phyloP scores from a whole-genome alignment of 176 grass and related monocot species.

The Triticum urartu region DNA sequence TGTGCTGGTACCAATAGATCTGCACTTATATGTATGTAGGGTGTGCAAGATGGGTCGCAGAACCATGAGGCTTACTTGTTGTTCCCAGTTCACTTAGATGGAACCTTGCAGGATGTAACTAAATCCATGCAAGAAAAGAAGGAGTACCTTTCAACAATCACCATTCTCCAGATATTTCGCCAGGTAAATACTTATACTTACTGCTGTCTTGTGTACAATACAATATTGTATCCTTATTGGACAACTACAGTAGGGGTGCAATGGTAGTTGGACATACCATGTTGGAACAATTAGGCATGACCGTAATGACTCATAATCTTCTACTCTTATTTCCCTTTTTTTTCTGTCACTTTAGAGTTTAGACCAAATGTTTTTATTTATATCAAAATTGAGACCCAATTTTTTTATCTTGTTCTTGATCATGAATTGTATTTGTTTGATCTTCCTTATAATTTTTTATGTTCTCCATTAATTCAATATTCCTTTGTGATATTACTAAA shows the following conservation, averaged over 20 bases:
- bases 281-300: not conserved
- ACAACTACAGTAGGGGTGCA: not conserved
- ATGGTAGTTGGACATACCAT: not conserved
- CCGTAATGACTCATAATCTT: not conserved
- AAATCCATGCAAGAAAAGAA: slow-evolving; percentile 72
- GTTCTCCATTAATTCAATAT: not conserved
- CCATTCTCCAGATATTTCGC: slow-evolving; percentile 84
- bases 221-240: not conserved
- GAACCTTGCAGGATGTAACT: slow-evolving; percentile 65
- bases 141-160: slow-evolving; percentile 56
- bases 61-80: slow-evolving; percentile 87
- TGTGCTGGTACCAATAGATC: slow-evolving; percentile 7
- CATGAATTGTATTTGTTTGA: not conserved
- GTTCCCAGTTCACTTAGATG: slow-evolving; percentile 92
- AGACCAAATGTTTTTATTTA: not conserved
- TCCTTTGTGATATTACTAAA: not conserved
- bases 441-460: not conserved
- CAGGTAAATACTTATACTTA: slow-evolving; percentile 56
- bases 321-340: not conserved
- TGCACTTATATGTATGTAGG: slow-evolving; percentile 45
- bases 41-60: slow-evolving; percentile 58
- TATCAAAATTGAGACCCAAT: not conserved
- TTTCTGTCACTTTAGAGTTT: not conserved
- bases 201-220: slow-evolving; percentile 13
- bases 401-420: not conserved